These are phyloP conservation scores for Saccharomyces hybrid DNA, from an alignment of 1,139 yeast species.

Conservation along the genomic window DNA sequence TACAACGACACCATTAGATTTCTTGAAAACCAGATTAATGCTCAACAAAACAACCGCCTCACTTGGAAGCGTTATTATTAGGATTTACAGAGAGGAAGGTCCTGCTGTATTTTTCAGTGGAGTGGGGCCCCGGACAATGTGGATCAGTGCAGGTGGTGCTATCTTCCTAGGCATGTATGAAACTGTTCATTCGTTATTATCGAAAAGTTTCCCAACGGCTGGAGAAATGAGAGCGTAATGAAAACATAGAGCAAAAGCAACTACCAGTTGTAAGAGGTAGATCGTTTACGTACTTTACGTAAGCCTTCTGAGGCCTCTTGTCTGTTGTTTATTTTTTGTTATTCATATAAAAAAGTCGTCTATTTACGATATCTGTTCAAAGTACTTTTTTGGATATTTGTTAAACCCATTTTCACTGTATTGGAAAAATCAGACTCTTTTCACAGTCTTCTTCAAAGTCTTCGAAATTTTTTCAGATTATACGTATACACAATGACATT, in stretches of 20 bases:
- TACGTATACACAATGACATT: background rate
- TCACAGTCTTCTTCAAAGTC: background rate
- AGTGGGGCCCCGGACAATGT: slow-evolving; percentile 87
- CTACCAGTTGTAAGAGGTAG: background rate
- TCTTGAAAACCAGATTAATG: slow-evolving; percentile 88
- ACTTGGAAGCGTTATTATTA: slow-evolving; percentile 39
- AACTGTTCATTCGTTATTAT: slow-evolving; percentile 40
- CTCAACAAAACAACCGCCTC: slow-evolving; percentile 49
- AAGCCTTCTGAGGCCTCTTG: background rate
- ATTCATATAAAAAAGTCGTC: background rate
- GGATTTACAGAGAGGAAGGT: slow-evolving; percentile 59
- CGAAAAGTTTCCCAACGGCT: slow-evolving; percentile 6
- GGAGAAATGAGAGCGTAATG: slow-evolving; percentile 1
- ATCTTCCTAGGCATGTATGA: slow-evolving; percentile 93
- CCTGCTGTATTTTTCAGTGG: slow-evolving; percentile 65
- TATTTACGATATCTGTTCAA: background rate
- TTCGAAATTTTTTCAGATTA: background rate
- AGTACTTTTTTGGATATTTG: background rate
- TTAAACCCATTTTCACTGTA: background rate
- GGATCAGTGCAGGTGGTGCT: slow-evolving; percentile 99
- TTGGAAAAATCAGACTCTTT: background rate
- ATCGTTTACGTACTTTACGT: background rate
- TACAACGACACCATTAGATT: slow-evolving; percentile 86
- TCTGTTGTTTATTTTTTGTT: background rate
- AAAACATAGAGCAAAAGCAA: background rate